Percentiles rank a stretch among this genome's conserved stretches.
phyloP scores from a whole-genome alignment of 495 filamentous ascomycete genomes.

The Astrothelium macrocarpum region DNA sequence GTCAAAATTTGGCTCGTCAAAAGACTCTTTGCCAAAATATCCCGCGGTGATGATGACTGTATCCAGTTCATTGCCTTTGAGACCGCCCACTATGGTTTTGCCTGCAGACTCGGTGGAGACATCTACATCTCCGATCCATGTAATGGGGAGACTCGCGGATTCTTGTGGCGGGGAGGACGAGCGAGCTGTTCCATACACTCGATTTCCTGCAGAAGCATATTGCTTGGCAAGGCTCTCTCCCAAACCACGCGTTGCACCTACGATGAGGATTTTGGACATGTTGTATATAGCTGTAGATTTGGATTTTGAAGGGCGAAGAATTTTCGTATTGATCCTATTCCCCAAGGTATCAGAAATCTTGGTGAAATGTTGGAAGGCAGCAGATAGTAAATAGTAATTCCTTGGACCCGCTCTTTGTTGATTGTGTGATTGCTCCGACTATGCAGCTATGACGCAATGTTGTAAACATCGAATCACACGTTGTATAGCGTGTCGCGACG shows the following conservation, averaged over 20 bases:
- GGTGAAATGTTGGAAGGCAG: not conserved
- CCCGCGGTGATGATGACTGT: conserved; percentile 57
- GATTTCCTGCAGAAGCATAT: conserved; percentile 44
- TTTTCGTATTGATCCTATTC: too few relatives aligned
- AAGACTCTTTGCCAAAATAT: conserved; percentile 56
- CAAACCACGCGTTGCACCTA: conserved; percentile 59
- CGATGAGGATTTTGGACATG: conserved; percentile 47
- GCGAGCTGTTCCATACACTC: conserved; percentile 52
- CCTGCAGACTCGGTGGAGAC: conserved; percentile 27
- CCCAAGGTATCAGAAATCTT: too few relatives aligned
- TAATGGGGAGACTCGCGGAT: conserved; percentile 27
- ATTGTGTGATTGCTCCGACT: not conserved
- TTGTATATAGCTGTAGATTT: too few relatives aligned
- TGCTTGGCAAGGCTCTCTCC: conserved; percentile 50
- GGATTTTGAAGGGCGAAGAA: not conserved
- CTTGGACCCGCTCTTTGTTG: not conserved
- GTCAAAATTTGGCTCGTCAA: conserved; percentile 54
- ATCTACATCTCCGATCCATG: conserved; percentile 37
- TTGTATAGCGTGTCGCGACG: too few relatives aligned
- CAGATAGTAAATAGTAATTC: not conserved
- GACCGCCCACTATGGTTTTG: conserved; percentile 23
- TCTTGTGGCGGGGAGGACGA: conserved; percentile 9
- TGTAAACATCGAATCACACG: not conserved
- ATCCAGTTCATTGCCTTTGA: conserved; percentile 37
- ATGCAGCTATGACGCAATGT: conserved; percentile 1